Evolutionary conservation across 1,284 basidiomycete species (phyloP).

Genomic region (Laetiporus sulphureus): DNA sequence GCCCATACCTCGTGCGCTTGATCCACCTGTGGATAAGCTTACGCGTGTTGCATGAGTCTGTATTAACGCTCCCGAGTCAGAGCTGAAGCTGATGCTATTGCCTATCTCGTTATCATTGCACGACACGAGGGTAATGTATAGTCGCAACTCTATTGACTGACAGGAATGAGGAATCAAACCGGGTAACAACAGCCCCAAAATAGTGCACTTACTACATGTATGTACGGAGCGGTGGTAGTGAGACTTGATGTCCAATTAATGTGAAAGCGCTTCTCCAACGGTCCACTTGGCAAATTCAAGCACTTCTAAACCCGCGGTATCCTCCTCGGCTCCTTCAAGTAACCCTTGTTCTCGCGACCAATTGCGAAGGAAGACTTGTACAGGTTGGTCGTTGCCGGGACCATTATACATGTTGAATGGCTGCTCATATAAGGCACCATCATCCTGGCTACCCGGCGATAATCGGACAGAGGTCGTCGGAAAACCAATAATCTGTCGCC

Average conservation of each 20-base stretch:
- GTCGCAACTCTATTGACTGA: too few species aligned
- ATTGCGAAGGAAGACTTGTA: conserved; percentile 52
- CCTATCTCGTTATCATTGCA: too few species aligned
- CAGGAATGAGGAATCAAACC: too few species aligned
- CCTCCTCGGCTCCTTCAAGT: conserved; percentile 29
- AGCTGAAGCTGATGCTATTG: too few species aligned
- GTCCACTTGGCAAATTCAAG: conserved; percentile 60
- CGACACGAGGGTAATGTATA: too few species aligned
- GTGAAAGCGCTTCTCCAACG: conserved; percentile 36
- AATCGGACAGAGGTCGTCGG: conserved; percentile 58
- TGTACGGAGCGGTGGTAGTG: too few species aligned
- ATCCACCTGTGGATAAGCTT: too few species aligned
- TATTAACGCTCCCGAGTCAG: too few species aligned
- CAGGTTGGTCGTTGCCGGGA: conserved; percentile 43
- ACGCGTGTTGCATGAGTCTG: too few species aligned
- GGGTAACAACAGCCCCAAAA: too few species aligned
- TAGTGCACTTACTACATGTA: too few species aligned
- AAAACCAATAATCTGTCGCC: conserved; percentile 84
- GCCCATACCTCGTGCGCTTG: too few species aligned
- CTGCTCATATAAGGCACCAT: conserved; percentile 72
- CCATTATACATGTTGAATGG: conserved; percentile 72
- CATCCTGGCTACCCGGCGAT: conserved; percentile 35
- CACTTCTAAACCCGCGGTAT: conserved; percentile 36
- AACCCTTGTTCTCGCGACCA: conserved; percentile 62
- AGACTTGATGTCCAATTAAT: not conserved